These are phyloP conservation scores for Agrostemma githago DNA, from an alignment of 148 eudicot species.

Conservation along the genomic window DNA sequence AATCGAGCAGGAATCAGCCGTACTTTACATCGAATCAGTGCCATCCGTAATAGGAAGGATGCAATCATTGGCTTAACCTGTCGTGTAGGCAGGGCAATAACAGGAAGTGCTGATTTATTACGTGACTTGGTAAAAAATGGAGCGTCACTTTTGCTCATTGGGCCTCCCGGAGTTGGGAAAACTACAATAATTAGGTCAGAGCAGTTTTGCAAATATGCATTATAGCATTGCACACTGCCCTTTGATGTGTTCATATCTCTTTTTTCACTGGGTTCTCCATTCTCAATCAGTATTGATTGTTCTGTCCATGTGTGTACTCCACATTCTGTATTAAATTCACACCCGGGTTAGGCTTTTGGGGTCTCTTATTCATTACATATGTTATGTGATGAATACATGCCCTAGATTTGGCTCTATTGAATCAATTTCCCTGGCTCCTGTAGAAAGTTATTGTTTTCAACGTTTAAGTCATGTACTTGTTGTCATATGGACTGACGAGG, in stretches of 20 bases:
- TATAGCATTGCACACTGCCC: background rate
- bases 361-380: background rate
- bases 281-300: background rate
- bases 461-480: background rate
- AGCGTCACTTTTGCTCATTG: conserved; percentile 88
- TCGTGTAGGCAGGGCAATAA: conserved; percentile 85
- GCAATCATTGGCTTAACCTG: conserved; percentile 88
- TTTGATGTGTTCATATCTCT: background rate
- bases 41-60: conserved; percentile 80
- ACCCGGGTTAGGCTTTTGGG: background rate
- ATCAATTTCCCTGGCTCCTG: background rate
- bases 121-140: conserved; percentile 86
- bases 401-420: background rate
- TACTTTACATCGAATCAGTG: conserved; percentile 92
- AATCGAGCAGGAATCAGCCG: conserved; percentile 94
- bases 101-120: conserved; percentile 89
- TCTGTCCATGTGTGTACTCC: conserved; percentile 2
- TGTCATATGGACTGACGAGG: background rate
- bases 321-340: background rate
- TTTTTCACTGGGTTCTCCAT: background rate
- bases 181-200: conserved; percentile 88
- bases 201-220: background rate
- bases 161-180: conserved; percentile 99
- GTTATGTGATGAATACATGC: background rate
- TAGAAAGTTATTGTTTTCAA: background rate